phyloP scores from a whole-genome alignment of 1,284 basidiomycete species.

The Gomphus bonarii region DNA sequence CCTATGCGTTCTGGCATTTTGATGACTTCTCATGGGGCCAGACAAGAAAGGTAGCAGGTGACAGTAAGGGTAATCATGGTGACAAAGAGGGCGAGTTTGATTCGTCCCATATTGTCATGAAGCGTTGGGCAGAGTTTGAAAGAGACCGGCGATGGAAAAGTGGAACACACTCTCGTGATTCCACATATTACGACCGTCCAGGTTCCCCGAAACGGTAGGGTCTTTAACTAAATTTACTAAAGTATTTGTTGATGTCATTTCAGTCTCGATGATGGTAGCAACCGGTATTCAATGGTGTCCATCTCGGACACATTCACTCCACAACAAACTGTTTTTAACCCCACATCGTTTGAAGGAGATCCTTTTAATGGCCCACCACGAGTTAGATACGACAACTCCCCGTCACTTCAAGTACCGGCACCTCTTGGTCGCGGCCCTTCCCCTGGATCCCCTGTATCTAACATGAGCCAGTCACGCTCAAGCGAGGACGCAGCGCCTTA shows the following conservation, averaged over 20 bases:
- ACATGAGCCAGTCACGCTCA: constrained; percentile 46
- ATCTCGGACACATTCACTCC: constrained; percentile 58
- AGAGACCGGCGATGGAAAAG: constrained; percentile 89
- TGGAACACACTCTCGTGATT: constrained; percentile 78
- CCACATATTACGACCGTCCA: constrained; percentile 49
- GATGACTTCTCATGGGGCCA: constrained; percentile 99
- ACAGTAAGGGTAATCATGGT: constrained; percentile 59
- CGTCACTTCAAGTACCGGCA: constrained; percentile 59
- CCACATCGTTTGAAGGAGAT: constrained; percentile 51
- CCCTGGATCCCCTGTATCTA: constrained; percentile 36
- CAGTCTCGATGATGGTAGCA: constrained; percentile 31
- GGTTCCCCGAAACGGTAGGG: constrained; percentile 51
- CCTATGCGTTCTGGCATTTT: constrained; percentile 98
- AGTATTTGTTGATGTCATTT: constrained; percentile 9
- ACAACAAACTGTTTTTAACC: constrained; percentile 41
- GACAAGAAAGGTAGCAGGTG: constrained; percentile 79
- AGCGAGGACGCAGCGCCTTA: constrained; percentile 47
- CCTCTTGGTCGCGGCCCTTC: constrained; percentile 41
- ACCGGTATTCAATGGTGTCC: constrained; percentile 70
- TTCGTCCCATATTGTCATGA: constrained; percentile 95
- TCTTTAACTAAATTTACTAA: constrained; percentile 2
- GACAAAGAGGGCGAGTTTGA: constrained; percentile 96
- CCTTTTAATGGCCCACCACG: constrained; percentile 29
- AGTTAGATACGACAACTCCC: constrained; percentile 53
- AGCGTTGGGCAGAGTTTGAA: constrained; percentile 98